Conservation (phyloP, 441 rosid genomes). For the Populus hybrid region DNA sequence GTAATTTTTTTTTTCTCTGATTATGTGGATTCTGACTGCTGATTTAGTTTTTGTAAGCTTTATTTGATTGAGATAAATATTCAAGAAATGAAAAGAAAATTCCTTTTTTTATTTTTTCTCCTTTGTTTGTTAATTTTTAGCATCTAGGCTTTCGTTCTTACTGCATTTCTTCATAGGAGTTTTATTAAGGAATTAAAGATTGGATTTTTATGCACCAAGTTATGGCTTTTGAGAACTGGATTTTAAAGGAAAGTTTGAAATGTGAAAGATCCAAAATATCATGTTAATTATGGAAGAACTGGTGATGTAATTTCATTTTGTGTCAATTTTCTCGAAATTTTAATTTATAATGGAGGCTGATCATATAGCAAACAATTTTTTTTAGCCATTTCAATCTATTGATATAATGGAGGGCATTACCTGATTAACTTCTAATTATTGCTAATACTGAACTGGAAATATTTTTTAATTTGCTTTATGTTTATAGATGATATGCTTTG, state of each 20-base stretch:
- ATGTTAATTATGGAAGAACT: background rate
- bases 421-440: background rate
- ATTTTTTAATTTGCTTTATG: no score
- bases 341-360: background rate
- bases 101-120: background rate
- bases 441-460: background rate
- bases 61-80: background rate
- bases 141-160: background rate
- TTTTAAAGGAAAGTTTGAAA: background rate
- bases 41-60: background rate
- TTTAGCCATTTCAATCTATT: background rate
- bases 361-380: background rate
- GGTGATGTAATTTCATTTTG: background rate
- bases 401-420: background rate
- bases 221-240: background rate
- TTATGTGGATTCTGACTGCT: background rate
- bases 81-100: background rate
- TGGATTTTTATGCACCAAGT: background rate
- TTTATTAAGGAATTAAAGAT: background rate
- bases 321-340: background rate
- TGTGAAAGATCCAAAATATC: background rate
- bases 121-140: background rate
- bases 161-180: background rate
- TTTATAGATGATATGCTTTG: no score
- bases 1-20: conserved; percentile 3